Evolutionary conservation across 768 basidiomycete species (phyloP), one percentile per base, ranked within the genome.

Genomic region (Lactarius indigo): DNA sequence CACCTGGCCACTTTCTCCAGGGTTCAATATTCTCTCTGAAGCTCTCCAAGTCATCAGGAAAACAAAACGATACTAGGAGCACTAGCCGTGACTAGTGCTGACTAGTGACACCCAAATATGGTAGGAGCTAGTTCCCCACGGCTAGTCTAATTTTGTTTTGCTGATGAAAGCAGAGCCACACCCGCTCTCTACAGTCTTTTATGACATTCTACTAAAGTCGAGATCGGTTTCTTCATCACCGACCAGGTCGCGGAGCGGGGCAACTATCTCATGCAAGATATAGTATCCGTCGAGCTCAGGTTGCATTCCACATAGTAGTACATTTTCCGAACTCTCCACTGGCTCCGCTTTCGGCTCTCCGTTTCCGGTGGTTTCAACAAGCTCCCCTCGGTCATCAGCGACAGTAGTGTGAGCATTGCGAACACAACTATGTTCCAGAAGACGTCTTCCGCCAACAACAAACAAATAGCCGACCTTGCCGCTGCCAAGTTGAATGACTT

Each of bases 1-100:
- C 15, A 30, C 31, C 26, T 20, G 52, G 15, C n/a, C 9, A 4
- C 20, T 65, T 65, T 54, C 64, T 57, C 4, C 74, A 96, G 94
- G 96, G 97, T 98, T 99, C 85, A 94, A 96, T 74, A 96, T 99
- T 77, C 87, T 99, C 63, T n/a, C n/a, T n/a, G n/a, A n/a, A n/a
- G n/a, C n/a, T n/a, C n/a, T 96, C 94, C 69, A 96, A n/a, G n/a
- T n/a, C n/a, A n/a, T n/a, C n/a, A n/a, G n/a, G n/a, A n/a, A n/a
- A n/a, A n/a, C n/a, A n/a, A n/a, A n/a, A n/a, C n/a, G n/a, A n/a
- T n/a, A n/a, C n/a, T n/a, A n/a, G n/a, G n/a, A n/a, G n/a, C n/a
- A n/a, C n/a, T n/a, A n/a, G n/a, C n/a, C n/a, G n/a, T n/a, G n/a
- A n/a, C n/a, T n/a, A n/a, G n/a, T n/a, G n/a, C n/a, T n/a, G n/a